These are phyloP conservation scores for Penicillium antarcticum DNA, from an alignment of 495 filamentous ascomycete genomes.

Conservation along the genomic window DNA sequence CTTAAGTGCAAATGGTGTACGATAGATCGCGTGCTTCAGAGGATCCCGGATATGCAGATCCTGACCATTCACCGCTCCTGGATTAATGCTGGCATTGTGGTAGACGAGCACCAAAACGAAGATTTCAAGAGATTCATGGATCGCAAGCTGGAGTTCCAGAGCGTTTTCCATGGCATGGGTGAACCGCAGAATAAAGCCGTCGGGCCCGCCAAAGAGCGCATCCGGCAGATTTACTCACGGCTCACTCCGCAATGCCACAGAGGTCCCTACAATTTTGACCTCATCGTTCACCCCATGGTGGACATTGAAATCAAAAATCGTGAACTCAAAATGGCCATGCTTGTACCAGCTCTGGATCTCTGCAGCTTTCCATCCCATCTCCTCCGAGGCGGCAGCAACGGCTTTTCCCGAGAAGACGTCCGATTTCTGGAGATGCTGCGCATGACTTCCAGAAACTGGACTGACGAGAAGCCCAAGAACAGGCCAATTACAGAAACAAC, in stretches of 20 bases:
- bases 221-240: not conserved
- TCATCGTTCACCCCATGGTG: conserved; percentile 22
- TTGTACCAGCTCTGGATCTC: conserved; percentile 15
- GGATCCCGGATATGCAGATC: conserved; percentile 32
- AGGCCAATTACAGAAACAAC: not conserved
- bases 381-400: conserved; percentile 22
- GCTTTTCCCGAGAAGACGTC: conserved; percentile 14
- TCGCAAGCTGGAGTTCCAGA: conserved; percentile 8
- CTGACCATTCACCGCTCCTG: conserved; percentile 33
- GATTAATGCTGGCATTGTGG: conserved; percentile 25
- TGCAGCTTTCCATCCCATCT: conserved; percentile 21
- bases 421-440: conserved; percentile 36
- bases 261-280: conserved; percentile 14
- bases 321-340: no score
- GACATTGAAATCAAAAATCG: not conserved
- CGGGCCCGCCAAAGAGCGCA: not conserved
- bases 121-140: conserved; percentile 22
- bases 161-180: conserved; percentile 18
- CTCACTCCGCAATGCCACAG: not conserved
- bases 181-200: not conserved
- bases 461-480: not conserved
- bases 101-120: conserved; percentile 17
- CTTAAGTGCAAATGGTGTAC: conserved; percentile 41
- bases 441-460: conserved; percentile 23
- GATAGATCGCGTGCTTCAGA: conserved; percentile 22